Evolutionary conservation across 306 rosid species (phyloP).

Genomic region (Fragaria vesca): DNA sequence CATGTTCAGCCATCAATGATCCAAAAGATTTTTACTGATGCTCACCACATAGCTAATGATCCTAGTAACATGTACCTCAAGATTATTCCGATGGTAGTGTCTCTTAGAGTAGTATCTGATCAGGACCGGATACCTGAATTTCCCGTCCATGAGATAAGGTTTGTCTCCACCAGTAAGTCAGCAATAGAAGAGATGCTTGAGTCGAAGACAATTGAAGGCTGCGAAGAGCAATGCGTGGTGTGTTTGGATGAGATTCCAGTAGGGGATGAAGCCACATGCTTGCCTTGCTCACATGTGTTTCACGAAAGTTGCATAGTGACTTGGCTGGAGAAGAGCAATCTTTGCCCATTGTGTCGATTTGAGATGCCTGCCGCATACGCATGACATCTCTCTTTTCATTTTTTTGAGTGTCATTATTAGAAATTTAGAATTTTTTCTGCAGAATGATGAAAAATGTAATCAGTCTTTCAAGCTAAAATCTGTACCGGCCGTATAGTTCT

Average conservation of each 20-base stretch:
- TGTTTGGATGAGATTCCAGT: constrained; percentile 32
- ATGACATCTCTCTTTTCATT: not conserved
- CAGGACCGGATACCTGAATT: not conserved
- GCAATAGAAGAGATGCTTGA: not conserved
- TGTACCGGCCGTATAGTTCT: not conserved
- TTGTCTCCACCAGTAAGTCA: not conserved
- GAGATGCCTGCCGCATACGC: constrained; percentile 17
- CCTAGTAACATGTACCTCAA: constrained; percentile 6
- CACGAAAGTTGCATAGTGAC: constrained; percentile 26
- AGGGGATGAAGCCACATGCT: constrained; percentile 10
- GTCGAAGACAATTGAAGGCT: constrained; percentile 11
- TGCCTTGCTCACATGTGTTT: constrained; percentile 34
- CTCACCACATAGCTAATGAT: constrained; percentile 11
- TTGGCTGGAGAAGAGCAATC: constrained; percentile 32
- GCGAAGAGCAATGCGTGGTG: constrained; percentile 20
- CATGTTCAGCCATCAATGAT: constrained; percentile 28
- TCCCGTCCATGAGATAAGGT: not conserved
- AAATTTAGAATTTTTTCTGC: not conserved
- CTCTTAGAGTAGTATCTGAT: not conserved
- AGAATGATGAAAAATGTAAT: not conserved
- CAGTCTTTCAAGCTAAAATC: not conserved
- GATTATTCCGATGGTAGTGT: not conserved
- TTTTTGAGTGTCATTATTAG: not conserved
- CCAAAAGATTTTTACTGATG: constrained; percentile 11
- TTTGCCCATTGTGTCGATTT: constrained; percentile 33